Conservation (phyloP, 2,329 filamentous ascomycete species). For the Xylaria sp. region DNA sequence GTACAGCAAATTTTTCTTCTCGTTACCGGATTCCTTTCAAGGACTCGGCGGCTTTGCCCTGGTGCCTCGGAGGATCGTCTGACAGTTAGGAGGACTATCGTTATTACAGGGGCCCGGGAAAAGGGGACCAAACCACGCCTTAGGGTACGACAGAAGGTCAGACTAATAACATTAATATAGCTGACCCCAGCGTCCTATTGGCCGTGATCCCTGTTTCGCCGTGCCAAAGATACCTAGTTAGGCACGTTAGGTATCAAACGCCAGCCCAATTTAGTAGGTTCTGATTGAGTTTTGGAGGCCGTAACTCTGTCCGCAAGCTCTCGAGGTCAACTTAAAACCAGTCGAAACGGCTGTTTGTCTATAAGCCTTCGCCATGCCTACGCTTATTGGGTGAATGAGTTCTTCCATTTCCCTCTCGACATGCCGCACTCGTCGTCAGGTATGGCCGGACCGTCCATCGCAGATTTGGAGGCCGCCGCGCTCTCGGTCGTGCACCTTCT, state of each 20-base stretch:
- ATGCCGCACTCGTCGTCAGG: conserved; percentile 25
- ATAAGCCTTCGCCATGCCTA: background rate
- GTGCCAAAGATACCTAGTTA: conserved; percentile 27
- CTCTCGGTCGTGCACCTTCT: conserved; percentile 28
- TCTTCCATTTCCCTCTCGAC: conserved; percentile 7
- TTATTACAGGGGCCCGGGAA: conserved; percentile 26
- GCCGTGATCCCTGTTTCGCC: conserved; percentile 20
- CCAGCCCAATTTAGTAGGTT: conserved; percentile 29
- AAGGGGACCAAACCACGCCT: conserved; percentile 18
- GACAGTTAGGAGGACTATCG: conserved; percentile 22
- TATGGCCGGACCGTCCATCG: conserved; percentile 23
- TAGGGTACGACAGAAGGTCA: conserved; percentile 18
- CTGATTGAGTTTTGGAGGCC: background rate
- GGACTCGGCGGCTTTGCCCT: conserved; percentile 16
- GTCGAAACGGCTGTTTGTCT: conserved; percentile 4
- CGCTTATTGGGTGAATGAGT: conserved; percentile 18
- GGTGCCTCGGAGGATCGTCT: conserved; percentile 26
- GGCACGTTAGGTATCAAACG: conserved; percentile 30
- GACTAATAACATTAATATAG: conserved; percentile 28
- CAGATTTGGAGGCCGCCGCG: conserved; percentile 28
- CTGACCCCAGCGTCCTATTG: conserved; percentile 23
- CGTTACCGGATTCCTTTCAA: conserved; percentile 7
- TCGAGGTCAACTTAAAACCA: conserved; percentile 22
- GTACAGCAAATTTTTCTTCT: conserved; percentile 19
- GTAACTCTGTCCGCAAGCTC: background rate